A percentile compares a stretch with the other conserved stretches of the same genome.
Conservation (phyloP, 2,329 filamentous ascomycete species). For the Neofusicoccum umdonicola region DNA sequence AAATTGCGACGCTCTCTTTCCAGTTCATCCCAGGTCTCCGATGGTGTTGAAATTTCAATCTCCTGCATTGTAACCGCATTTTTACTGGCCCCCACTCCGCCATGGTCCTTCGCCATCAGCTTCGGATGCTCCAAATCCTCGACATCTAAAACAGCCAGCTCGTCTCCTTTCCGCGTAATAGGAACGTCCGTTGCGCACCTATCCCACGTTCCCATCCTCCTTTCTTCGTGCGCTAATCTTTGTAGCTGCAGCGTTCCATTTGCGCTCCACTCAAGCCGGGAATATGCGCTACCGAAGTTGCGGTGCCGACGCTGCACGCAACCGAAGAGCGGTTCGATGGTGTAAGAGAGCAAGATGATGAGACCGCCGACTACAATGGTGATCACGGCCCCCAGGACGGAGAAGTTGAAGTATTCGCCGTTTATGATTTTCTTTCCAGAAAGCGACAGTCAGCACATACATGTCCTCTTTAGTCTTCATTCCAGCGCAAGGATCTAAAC, state of each 20-base stretch:
- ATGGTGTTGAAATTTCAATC: too few species aligned
- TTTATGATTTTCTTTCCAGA: conserved; percentile 23
- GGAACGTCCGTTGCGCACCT: conserved; percentile 13
- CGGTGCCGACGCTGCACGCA: background rate
- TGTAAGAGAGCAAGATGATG: conserved; percentile 20
- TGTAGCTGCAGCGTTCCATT: conserved; percentile 16
- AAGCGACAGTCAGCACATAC: too few species aligned
- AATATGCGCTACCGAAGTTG: background rate
- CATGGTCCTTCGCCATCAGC: background rate
- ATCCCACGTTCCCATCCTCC: background rate
- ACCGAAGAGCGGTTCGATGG: background rate
- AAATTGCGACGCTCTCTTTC: too few species aligned
- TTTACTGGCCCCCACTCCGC: too few species aligned
- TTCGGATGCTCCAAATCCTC: background rate
- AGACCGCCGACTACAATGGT: conserved; percentile 23
- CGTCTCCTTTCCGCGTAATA: conserved; percentile 15
- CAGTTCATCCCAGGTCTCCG: too few species aligned
- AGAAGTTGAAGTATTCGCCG: conserved; percentile 24
- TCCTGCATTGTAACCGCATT: too few species aligned
- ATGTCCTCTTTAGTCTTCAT: background rate
- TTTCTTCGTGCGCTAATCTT: conserved; percentile 9
- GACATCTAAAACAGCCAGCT: background rate
- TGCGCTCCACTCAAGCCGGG: conserved; percentile 8
- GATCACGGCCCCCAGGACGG: conserved; percentile 23
- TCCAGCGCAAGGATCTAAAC: background rate